Evolutionary conservation across 257 asterid genomes (phyloP), one percentile per base, ranked within the genome.

Genomic region (Nicotiana otophora): DNA sequence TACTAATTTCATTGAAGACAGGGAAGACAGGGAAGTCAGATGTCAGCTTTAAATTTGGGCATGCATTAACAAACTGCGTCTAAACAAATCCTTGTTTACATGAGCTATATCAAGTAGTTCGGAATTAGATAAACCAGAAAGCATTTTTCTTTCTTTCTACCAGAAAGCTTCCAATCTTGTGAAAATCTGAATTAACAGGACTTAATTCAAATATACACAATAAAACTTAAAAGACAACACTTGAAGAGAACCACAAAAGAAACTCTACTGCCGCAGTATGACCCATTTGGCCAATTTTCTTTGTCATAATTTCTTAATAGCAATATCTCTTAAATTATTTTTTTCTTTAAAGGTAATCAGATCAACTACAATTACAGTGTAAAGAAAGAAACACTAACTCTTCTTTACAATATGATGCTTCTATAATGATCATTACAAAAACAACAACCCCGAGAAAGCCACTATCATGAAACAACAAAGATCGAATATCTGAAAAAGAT

Each of bases 401-500:
- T 64, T 28, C 39, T 28, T 14, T 62, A 23, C 11, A 63, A 3
- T 48, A 48, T 72, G 26, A 23, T 48, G 62, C 26, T 19, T 7
- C 65, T 23, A 60, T 60, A 60, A 60, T 81, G 64, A 30, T 69
- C 78, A 62, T 81, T 36, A 34, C 77, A 61, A 42, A 23, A 66
- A 53, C 64, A 85, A 83, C 60, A 82, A 78, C 82, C 84, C 91
- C 91, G 83, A 88, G 90, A 88, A 83, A 85, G 75, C 61, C 30
- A 81, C 6, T 61, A 82, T 67, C 78, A 65, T 82, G 81, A 82
- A 86, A 84, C 87, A 82, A 83, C 36, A 86, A 83, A 65, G 84
- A 80, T 80, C 80, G 58, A 78, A 36, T 62, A 81, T 57, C 8
- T 57, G 82, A 83, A 46, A 81, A 53, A 55, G 72, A 63, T n/a